phyloP scores from a whole-genome alignment of 495 filamentous ascomycete species.

The Elaphomyces granulatus region DNA sequence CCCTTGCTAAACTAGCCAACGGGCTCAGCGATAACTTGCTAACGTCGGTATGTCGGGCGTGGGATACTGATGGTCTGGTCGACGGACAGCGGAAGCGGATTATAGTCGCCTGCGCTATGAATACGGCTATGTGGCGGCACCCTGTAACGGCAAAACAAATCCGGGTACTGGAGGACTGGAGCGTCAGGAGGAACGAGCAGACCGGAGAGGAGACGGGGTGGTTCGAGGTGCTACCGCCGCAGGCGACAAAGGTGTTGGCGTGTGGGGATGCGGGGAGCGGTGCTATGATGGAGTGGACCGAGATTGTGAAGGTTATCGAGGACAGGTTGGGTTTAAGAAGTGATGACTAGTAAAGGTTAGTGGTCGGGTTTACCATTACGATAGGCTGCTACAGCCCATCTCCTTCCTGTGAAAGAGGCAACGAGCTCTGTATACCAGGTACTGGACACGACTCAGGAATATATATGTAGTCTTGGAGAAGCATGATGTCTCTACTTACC shows the following conservation, averaged over 20 bases:
- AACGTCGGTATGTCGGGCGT: slow-evolving; percentile 51
- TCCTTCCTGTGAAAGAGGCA: too few species aligned
- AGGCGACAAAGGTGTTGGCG: slow-evolving; percentile 50
- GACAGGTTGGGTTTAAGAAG: slow-evolving; percentile 7
- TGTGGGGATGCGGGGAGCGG: slow-evolving; percentile 55
- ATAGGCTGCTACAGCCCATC: too few species aligned
- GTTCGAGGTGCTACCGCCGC: slow-evolving; percentile 50
- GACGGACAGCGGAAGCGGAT: too few species aligned
- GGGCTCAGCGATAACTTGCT: slow-evolving; percentile 47
- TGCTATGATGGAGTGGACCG: slow-evolving; percentile 50
- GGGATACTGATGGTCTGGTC: slow-evolving; percentile 55
- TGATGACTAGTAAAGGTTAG: too few species aligned
- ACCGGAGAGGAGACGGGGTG: slow-evolving; percentile 35
- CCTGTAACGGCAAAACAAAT: slow-evolving; percentile 54
- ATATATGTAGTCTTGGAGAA: too few species aligned
- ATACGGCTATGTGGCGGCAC: slow-evolving; percentile 57
- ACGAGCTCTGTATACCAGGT: too few species aligned
- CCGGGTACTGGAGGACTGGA: slow-evolving; percentile 41
- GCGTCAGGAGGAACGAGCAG: slow-evolving; percentile 42
- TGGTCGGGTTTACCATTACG: too few species aligned
- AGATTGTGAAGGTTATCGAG: slow-evolving; percentile 44
- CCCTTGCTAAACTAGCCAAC: slow-evolving; percentile 48
- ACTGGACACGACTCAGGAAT: too few species aligned
- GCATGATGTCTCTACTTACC: too few species aligned
- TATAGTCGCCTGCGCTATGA: slow-evolving; percentile 57